phyloP scores from a whole-genome alignment of 2,329 filamentous ascomycete species.

The Zarea fungicola region DNA sequence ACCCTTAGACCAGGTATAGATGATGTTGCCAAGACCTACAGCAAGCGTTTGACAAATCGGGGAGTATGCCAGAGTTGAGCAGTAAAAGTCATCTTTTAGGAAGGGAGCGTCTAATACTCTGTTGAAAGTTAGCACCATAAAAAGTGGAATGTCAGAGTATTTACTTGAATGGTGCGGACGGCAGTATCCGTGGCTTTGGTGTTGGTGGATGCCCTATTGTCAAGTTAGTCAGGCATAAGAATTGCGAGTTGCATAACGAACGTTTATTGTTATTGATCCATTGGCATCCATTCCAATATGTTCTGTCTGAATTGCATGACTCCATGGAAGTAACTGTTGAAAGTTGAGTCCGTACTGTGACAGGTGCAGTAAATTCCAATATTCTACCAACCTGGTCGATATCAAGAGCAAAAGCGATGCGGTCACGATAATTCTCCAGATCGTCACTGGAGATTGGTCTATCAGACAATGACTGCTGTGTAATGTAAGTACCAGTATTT shows the following conservation, averaged over 20 bases:
- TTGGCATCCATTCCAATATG: conserved; percentile 22
- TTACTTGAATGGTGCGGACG: conserved; percentile 72
- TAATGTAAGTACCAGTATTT: neutral
- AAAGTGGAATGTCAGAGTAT: conserved; percentile 21
- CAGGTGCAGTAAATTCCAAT: conserved; percentile 44
- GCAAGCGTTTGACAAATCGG: conserved; percentile 68
- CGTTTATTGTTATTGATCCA: conserved; percentile 19
- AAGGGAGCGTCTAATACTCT: conserved; percentile 83
- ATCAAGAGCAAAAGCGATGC: conserved; percentile 75
- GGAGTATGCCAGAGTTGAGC: conserved; percentile 83
- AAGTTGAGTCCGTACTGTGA: neutral
- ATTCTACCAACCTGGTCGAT: conserved; percentile 66
- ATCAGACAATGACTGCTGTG: conserved; percentile 50
- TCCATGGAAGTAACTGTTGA: neutral
- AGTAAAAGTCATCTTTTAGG: conserved; percentile 94
- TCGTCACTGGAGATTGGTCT: conserved; percentile 55
- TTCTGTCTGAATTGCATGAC: conserved; percentile 13
- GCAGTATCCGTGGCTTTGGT: conserved; percentile 42
- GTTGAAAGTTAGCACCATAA: neutral
- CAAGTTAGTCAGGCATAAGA: neutral
- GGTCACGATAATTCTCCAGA: conserved; percentile 62
- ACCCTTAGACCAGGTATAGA: conserved; percentile 86
- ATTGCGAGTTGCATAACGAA: conserved; percentile 20
- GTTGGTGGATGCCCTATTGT: neutral
- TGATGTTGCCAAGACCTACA: conserved; percentile 70